Evolutionary conservation across 345 rosid genomes (phyloP), one percentile per base, ranked within the genome.

Genomic region (Punica granatum): DNA sequence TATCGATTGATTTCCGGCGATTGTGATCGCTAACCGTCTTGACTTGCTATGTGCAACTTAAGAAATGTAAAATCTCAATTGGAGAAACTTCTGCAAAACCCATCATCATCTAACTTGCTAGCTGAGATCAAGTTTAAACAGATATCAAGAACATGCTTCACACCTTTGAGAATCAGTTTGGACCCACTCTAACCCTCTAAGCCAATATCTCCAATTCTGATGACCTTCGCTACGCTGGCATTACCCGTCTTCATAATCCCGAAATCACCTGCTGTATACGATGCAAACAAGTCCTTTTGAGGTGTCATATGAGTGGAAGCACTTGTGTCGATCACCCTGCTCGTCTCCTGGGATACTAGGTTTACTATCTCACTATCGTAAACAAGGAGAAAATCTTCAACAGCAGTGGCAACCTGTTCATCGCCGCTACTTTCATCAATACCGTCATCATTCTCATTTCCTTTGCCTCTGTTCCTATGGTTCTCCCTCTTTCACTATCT

Each of bases 61-160:
- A 88, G 90, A 23, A 64, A 12, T 13, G 86, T 87, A 71, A 77
- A 74, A 44, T 67, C 69, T 59, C 60, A 85, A 1, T 58, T 85
- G 70, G 85, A 85, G n/a, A n/a, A n/a, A n/a, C n/a, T n/a, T n/a
- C n/a, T n/a, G n/a, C n/a, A n/a, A n/a, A n/a, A n/a, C n/a, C n/a
- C n/a, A n/a, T n/a, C n/a, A n/a, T n/a, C n/a, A n/a, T n/a, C n/a
- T n/a, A n/a, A n/a, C n/a, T n/a, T n/a, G n/a, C n/a, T n/a, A n/a
- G n/a, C n/a, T n/a, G n/a, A n/a, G n/a, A n/a, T n/a, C n/a, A n/a
- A n/a, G n/a, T n/a, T n/a, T n/a, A n/a, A n/a, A n/a, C n/a, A n/a
- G n/a, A n/a, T n/a, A n/a, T n/a, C n/a, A n/a, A n/a, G n/a, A n/a
- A n/a, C n/a, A n/a, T n/a, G n/a, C n/a, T n/a, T n/a, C n/a, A n/a